These are phyloP conservation scores for Ophiostoma montium DNA, from an alignment of 2,329 filamentous ascomycete genomes.

Conservation along the genomic window DNA sequence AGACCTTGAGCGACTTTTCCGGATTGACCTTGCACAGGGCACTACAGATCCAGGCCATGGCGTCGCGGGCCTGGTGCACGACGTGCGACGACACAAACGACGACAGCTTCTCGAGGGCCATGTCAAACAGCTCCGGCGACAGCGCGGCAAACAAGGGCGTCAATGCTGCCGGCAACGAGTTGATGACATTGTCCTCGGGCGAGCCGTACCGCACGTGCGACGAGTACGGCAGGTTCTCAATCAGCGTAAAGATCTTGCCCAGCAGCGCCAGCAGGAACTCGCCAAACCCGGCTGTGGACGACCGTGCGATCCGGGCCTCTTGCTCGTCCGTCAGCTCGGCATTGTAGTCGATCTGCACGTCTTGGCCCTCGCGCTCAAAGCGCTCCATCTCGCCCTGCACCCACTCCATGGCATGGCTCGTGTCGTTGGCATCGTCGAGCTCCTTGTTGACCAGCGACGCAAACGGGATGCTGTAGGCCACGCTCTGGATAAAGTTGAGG, in stretches of 20 bases:
- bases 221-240: constrained; percentile 90
- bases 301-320: constrained; percentile 76
- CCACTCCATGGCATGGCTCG: constrained; percentile 76
- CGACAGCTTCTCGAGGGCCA: constrained; percentile 81
- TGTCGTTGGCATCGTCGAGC: constrained; percentile 55
- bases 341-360: constrained; percentile 74
- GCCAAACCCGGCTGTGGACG: constrained; percentile 83
- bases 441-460: constrained; percentile 53
- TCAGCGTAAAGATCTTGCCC: constrained; percentile 83
- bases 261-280: constrained; percentile 87
- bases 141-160: constrained; percentile 81
- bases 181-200: constrained; percentile 93
- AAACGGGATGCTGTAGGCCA: constrained; percentile 92
- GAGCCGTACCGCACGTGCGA: constrained; percentile 77
- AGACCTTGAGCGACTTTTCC: constrained; percentile 78
- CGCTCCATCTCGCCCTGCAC: constrained; percentile 87
- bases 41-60: constrained; percentile 98
- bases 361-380: constrained; percentile 76
- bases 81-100: constrained; percentile 88
- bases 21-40: constrained; percentile 91
- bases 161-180: constrained; percentile 81
- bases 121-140: constrained; percentile 85
- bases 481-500: constrained; percentile 85
- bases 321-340: constrained; percentile 71
- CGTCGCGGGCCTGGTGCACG: constrained; percentile 90